A percentile compares a stretch with the other conserved stretches of the same genome.
phyloP scores from a whole-genome alignment of 2,329 filamentous ascomycete species.

The Xylariales sp. region DNA sequence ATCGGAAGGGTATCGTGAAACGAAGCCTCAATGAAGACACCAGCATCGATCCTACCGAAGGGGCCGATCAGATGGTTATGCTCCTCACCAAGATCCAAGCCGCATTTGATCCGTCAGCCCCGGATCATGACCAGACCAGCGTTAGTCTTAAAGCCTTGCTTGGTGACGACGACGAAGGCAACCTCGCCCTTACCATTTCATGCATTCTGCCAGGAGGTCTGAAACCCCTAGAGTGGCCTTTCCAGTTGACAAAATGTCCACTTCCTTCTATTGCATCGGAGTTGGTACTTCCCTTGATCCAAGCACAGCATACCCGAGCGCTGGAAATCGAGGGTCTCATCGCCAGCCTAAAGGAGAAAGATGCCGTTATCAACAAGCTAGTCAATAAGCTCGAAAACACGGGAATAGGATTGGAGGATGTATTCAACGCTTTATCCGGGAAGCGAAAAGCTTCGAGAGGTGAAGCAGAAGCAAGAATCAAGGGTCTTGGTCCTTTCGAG shows the following conservation, averaged over 20 bases:
- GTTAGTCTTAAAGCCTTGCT: conserved; percentile 36
- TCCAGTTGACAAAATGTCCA: conserved; percentile 47
- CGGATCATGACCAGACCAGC: conserved; percentile 38
- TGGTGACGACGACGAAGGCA: conserved; percentile 31
- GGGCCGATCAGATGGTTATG: conserved; percentile 58
- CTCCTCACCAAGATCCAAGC: conserved; percentile 60
- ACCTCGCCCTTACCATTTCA: conserved; percentile 50
- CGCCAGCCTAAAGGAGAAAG: conserved; percentile 43
- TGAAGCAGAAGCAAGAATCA: conserved; percentile 43
- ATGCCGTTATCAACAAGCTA: conserved; percentile 44
- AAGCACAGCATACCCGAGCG: conserved; percentile 36
- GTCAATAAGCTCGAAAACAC: conserved; percentile 50
- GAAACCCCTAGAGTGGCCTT: conserved; percentile 60
- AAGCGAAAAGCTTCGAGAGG: conserved; percentile 42
- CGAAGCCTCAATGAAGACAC: conserved; percentile 60
- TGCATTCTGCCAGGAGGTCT: conserved; percentile 48
- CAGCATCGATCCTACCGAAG: conserved; percentile 67
- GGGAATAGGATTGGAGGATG: conserved; percentile 46
- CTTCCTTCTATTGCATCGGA: conserved; percentile 39
- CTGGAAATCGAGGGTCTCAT: conserved; percentile 40
- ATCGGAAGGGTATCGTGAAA: conserved; percentile 55
- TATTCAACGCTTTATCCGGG: conserved; percentile 46
- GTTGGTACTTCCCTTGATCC: conserved; percentile 48
- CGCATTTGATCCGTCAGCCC: conserved; percentile 43
- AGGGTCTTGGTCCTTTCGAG: conserved; percentile 47